Evolutionary conservation across 2,329 filamentous ascomycete species (phyloP).

Genomic region (Macrophomina phaseolina): DNA sequence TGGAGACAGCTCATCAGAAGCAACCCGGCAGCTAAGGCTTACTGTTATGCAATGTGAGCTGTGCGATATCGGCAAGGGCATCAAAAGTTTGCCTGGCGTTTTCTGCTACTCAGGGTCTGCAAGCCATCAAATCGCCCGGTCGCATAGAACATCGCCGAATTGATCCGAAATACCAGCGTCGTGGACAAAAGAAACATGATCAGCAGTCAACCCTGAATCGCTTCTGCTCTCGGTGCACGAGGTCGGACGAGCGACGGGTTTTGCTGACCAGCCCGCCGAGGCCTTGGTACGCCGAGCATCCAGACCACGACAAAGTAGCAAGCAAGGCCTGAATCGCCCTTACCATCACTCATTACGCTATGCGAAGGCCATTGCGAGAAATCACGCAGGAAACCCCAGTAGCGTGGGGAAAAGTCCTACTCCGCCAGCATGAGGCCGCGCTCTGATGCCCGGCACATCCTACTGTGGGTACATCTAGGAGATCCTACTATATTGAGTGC

Average conservation of each 20-base stretch:
- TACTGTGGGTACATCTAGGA: not conserved
- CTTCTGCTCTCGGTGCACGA: not conserved
- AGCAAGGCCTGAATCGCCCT: not conserved
- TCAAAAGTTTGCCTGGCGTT: not conserved
- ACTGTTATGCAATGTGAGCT: not conserved
- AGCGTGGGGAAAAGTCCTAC: slow-evolving; percentile 8
- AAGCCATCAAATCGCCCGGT: not conserved
- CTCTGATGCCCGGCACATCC: not conserved
- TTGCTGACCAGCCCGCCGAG: slow-evolving; percentile 1
- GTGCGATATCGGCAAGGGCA: slow-evolving; percentile 21
- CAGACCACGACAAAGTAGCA: not conserved
- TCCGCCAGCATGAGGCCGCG: not conserved
- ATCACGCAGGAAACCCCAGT: not conserved
- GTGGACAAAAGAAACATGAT: slow-evolving; percentile 6
- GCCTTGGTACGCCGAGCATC: not conserved
- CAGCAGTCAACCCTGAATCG: not conserved
- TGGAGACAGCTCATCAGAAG: slow-evolving; percentile 6
- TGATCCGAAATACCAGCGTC: slow-evolving; percentile 20
- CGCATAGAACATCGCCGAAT: slow-evolving; percentile 12
- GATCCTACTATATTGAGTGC: not conserved
- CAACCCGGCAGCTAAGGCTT: not conserved
- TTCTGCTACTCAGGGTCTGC: not conserved
- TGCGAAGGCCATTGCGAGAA: not conserved
- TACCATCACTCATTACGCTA: slow-evolving; percentile 1
- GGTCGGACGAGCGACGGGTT: not conserved